Percentiles rank a stretch among this genome's conserved stretches.
Conservation (phyloP, 2,329 filamentous ascomycete genomes). For the Monilinia polystroma region DNA sequence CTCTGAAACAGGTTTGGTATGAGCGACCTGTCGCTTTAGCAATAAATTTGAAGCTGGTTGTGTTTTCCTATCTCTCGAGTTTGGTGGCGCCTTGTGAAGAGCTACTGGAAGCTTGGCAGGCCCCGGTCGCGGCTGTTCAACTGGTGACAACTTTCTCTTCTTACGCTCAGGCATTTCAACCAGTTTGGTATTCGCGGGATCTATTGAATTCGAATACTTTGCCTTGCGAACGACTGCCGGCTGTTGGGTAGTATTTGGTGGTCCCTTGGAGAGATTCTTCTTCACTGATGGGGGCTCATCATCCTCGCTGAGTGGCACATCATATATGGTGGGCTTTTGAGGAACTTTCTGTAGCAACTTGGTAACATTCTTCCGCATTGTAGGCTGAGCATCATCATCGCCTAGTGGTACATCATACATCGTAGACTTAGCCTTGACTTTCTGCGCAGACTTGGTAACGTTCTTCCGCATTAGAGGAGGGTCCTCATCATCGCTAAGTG, state of each 20-base stretch:
- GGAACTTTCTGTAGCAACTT: constrained; percentile 25
- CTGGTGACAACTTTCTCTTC: constrained; percentile 35
- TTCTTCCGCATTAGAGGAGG: constrained; percentile 20
- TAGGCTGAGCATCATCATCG: constrained; percentile 23
- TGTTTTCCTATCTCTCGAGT: neutral
- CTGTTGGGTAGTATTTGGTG: constrained; percentile 16
- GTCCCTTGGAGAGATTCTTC: constrained; percentile 19
- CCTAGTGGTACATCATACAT: constrained; percentile 33
- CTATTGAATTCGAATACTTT: neutral
- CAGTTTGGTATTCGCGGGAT: neutral
- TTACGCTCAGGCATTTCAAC: constrained; percentile 31
- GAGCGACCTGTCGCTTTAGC: neutral
- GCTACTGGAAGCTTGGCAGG: constrained; percentile 13
- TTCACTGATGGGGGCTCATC: neutral
- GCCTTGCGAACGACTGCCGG: neutral
- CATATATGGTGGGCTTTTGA: constrained; percentile 4
- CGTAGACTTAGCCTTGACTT: constrained; percentile 16
- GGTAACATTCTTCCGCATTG: constrained; percentile 25
- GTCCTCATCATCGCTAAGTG: constrained; percentile 32
- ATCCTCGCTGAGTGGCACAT: constrained; percentile 13
- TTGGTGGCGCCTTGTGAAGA: constrained; percentile 24
- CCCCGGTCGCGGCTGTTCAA: constrained; percentile 18
- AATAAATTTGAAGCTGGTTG: neutral
- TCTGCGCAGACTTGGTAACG: constrained; percentile 17
- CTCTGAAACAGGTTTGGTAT: neutral